Evolutionary conservation across 345 rosid species (phyloP).

Genomic region (Rubroshorea leprosula): DNA sequence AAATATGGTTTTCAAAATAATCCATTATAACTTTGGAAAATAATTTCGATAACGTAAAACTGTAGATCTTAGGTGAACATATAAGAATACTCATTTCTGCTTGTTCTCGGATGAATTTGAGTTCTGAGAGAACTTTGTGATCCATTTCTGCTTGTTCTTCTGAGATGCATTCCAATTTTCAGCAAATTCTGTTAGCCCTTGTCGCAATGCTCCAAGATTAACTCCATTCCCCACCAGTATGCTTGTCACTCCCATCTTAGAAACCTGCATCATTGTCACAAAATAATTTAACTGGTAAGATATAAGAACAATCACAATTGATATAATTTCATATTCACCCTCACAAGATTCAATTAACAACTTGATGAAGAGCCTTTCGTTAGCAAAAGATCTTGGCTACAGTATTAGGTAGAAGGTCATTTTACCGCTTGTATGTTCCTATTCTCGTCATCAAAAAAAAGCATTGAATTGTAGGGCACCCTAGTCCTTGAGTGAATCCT

Average conservation of each 20-base stretch:
- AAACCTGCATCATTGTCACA: conserved; percentile 38
- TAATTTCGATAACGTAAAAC: background rate
- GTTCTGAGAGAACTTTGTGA: conserved; percentile 45
- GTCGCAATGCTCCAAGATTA: conserved; percentile 65
- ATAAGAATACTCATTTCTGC: conserved; percentile 18
- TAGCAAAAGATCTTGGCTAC: background rate
- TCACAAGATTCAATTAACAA: background rate
- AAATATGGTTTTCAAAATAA: no score
- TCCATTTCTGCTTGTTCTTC: conserved; percentile 68
- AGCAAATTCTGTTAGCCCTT: conserved; percentile 62
- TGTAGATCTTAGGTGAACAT: background rate
- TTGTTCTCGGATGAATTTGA: conserved; percentile 37
- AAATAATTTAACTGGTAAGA: background rate
- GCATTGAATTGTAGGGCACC: conserved; percentile 62
- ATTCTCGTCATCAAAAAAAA: conserved; percentile 77
- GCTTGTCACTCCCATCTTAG: conserved; percentile 79
- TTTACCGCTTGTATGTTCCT: conserved; percentile 65
- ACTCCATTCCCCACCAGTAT: conserved; percentile 59
- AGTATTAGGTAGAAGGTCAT: background rate
- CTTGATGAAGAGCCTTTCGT: background rate
- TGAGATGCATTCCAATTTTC: conserved; percentile 39
- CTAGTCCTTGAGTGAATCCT: conserved; percentile 62
- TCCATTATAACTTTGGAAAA: no score
- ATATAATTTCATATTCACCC: background rate
- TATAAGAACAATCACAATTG: no score